Conservation (phyloP, 108 stramenopile species). For the Nitzschia palea region DNA sequence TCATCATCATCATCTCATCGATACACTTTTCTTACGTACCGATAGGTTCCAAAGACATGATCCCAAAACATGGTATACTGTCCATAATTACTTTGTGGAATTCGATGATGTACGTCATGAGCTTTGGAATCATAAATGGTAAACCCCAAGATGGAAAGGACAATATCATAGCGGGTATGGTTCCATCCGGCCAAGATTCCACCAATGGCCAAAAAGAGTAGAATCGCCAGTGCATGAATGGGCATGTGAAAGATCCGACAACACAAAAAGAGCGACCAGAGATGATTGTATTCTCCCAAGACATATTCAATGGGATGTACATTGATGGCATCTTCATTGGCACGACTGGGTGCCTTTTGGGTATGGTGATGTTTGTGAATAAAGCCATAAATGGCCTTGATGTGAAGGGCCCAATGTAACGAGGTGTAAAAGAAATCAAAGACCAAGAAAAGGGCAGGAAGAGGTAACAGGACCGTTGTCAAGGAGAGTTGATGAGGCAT, state of each 20-base stretch:
- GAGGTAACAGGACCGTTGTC: constrained; percentile 43
- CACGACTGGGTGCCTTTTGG: constrained; percentile 94
- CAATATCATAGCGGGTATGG: constrained; percentile 91
- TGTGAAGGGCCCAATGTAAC: constrained; percentile 90
- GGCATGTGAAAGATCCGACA: constrained; percentile 47
- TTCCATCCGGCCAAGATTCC: constrained; percentile 94
- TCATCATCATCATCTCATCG: background rate
- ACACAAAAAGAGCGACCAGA: constrained; percentile 72
- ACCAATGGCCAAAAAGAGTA: constrained; percentile 77
- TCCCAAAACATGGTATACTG: constrained; percentile 98
- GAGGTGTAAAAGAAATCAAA: constrained; percentile 96
- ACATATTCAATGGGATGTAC: constrained; percentile 98
- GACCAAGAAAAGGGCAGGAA: constrained; percentile 81
- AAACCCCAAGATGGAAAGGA: constrained; percentile 35
- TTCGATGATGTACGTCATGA: constrained; percentile 97
- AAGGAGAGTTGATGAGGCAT: constrained; percentile 41
- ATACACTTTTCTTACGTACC: constrained; percentile 21
- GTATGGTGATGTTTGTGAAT: constrained; percentile 98
- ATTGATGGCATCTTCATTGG: constrained; percentile 96
- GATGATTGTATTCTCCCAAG: constrained; percentile 96
- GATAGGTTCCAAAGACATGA: constrained; percentile 80
- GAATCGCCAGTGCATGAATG: constrained; percentile 57
- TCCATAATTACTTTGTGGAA: constrained; percentile 96
- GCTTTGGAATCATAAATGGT: constrained; percentile 86
- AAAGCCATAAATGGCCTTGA: constrained; percentile 80